Evolutionary conservation across 495 filamentous ascomycete species (phyloP).

Genomic region (Hypomontagnella monticulosa): DNA sequence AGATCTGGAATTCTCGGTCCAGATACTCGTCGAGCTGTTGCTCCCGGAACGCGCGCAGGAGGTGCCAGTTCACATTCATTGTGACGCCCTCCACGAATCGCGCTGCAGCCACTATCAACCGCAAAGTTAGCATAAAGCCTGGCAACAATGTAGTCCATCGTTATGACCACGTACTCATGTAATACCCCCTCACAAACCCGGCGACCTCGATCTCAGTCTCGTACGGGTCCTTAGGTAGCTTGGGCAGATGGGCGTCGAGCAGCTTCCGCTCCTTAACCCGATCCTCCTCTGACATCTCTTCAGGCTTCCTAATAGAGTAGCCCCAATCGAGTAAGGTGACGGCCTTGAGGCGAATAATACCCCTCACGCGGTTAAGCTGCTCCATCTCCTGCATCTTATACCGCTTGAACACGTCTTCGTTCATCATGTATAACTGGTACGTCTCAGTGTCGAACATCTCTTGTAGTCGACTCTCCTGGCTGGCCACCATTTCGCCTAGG

Average conservation of each 20-base stretch:
- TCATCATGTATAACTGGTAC: conserved; percentile 54
- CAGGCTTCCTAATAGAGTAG: conserved; percentile 18
- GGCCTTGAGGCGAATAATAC: conserved; percentile 50
- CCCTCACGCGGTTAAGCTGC: conserved; percentile 45
- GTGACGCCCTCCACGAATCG: conserved; percentile 61
- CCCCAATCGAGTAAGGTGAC: conserved; percentile 46
- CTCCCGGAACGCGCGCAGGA: conserved; percentile 50
- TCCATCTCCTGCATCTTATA: conserved; percentile 50
- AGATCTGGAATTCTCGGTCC: conserved; percentile 53
- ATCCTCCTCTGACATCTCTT: conserved; percentile 55
- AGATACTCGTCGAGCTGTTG: conserved; percentile 46
- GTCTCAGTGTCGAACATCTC: conserved; percentile 52
- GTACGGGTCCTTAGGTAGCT: conserved; percentile 57
- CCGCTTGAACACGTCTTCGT: conserved; percentile 49
- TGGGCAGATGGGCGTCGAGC: conserved; percentile 42
- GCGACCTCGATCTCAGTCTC: conserved; percentile 58
- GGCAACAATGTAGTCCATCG: not conserved
- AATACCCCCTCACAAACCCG: conserved; percentile 62
- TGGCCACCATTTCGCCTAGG: conserved; percentile 41
- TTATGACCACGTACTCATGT: conserved; percentile 47
- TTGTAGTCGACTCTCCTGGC: conserved; percentile 41
- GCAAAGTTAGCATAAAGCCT: conserved; percentile 7
- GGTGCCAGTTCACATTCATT: conserved; percentile 56
- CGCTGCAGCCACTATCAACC: conserved; percentile 48
- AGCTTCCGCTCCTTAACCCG: conserved; percentile 34